Conservation (phyloP, 257 asterid genomes). For the Eucommia ulmoides region DNA sequence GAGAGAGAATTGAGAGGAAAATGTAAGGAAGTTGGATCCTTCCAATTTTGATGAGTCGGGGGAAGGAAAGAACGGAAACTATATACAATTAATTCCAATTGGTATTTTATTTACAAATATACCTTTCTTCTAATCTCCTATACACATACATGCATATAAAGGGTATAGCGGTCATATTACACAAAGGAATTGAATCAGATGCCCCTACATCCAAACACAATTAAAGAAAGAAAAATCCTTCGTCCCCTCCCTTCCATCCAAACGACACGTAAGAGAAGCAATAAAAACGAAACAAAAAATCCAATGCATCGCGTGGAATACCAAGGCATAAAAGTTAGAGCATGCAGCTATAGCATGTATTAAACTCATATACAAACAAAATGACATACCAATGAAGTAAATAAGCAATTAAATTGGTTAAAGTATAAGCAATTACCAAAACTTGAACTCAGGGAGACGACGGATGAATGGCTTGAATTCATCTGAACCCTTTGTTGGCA, state of each 20-base stretch:
- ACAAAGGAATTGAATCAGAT: too few species aligned
- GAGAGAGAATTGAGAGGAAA: too few species aligned
- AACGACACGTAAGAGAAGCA: not conserved
- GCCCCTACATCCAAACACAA: too few species aligned
- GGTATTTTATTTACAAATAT: too few species aligned
- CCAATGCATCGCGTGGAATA: not conserved
- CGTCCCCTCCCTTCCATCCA: not conserved
- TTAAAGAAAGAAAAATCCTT: too few species aligned
- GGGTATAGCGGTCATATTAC: too few species aligned
- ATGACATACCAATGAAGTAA: not conserved
- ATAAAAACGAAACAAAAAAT: not conserved
- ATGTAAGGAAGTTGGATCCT: too few species aligned
- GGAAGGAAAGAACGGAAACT: too few species aligned
- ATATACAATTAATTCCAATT: too few species aligned
- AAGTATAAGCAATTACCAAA: slow-evolving; percentile 41
- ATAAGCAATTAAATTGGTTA: not conserved
- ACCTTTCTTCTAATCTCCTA: too few species aligned
- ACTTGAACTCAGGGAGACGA: slow-evolving; percentile 95
- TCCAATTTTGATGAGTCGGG: too few species aligned
- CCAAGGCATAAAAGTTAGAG: not conserved
- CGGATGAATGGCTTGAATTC: slow-evolving; percentile 96
- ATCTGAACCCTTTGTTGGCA: slow-evolving; percentile 94
- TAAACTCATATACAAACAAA: not conserved
- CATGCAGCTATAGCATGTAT: not conserved
- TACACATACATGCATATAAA: too few species aligned